phyloP scores from a whole-genome alignment of 1,139 yeast species.

The Pichia sorboxylosa region DNA sequence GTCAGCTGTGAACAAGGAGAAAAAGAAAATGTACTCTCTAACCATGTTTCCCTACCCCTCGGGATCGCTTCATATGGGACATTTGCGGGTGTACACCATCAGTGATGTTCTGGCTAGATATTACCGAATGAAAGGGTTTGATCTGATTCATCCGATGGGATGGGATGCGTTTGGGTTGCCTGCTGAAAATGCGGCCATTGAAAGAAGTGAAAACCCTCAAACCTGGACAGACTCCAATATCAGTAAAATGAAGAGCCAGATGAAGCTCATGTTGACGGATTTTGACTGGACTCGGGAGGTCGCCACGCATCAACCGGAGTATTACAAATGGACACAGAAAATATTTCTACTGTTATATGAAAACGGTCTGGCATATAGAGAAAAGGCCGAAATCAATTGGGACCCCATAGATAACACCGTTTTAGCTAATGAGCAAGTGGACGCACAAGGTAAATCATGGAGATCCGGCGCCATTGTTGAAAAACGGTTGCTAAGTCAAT shows the following conservation, averaged over 20 bases:
- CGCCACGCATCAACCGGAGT: conserved; percentile 78
- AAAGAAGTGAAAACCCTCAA: conserved; percentile 66
- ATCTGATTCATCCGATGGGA: conserved; percentile 93
- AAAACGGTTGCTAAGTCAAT: conserved; percentile 66
- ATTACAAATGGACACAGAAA: conserved; percentile 87
- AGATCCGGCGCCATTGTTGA: conserved; percentile 93
- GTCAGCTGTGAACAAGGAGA: conserved; percentile 13
- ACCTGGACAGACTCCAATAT: conserved; percentile 77
- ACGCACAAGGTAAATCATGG: conserved; percentile 84
- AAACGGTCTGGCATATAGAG: conserved; percentile 73
- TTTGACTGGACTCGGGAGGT: conserved; percentile 92
- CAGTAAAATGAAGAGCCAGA: conserved; percentile 70
- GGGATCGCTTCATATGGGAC: conserved; percentile 87
- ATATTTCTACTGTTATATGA: conserved; percentile 62
- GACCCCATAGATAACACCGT: conserved; percentile 94
- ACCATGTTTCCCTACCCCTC: conserved; percentile 97
- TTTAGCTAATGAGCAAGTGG: conserved; percentile 93
- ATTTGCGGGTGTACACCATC: conserved; percentile 81
- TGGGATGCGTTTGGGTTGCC: conserved; percentile 99
- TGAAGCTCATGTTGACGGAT: conserved; percentile 66
- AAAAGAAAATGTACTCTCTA: conserved; percentile 48
- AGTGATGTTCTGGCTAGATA: conserved; percentile 76
- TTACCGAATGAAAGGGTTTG: conserved; percentile 61
- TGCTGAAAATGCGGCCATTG: conserved; percentile 96
- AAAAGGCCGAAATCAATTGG: conserved; percentile 89